Percentiles rank a stretch among this genome's conserved stretches.
phyloP scores from a whole-genome alignment of 2,329 filamentous ascomycete species.

The Trichoderma sp. region DNA sequence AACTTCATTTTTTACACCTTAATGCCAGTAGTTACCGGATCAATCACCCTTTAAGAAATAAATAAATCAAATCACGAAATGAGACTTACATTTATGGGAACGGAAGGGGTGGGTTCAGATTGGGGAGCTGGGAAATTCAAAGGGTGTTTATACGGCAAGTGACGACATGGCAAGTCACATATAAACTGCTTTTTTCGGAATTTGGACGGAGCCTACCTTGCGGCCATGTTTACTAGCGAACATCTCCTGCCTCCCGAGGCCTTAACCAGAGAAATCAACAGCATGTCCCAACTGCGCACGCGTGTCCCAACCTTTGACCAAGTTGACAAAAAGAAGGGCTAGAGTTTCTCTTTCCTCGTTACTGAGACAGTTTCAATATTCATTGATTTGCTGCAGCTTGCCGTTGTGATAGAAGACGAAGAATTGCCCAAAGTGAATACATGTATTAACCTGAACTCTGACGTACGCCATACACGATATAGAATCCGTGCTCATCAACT shows the following conservation, averaged over 20 bases:
- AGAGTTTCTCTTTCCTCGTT: background rate
- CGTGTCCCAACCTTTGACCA: background rate
- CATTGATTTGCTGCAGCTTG: background rate
- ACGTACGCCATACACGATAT: background rate
- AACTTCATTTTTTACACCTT: slow-evolving; percentile 19
- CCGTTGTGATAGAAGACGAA: background rate
- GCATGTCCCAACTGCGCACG: slow-evolving; percentile 21
- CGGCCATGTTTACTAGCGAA: slow-evolving; percentile 35
- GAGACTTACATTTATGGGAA: slow-evolving; percentile 12
- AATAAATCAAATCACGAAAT: slow-evolving; percentile 7
- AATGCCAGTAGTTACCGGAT: slow-evolving; percentile 23
- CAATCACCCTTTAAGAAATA: slow-evolving; percentile 19
- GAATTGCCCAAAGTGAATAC: background rate
- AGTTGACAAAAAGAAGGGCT: background rate
- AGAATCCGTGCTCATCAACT: background rate
- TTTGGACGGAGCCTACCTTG: slow-evolving; percentile 27
- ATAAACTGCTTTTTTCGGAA: slow-evolving; percentile 32
- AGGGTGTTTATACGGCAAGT: slow-evolving; percentile 36
- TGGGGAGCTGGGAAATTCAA: slow-evolving; percentile 22
- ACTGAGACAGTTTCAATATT: slow-evolving; percentile 6
- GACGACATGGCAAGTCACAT: slow-evolving; percentile 38
- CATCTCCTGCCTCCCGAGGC: slow-evolving; percentile 33
- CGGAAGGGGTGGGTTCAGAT: slow-evolving; percentile 7
- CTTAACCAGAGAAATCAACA: slow-evolving; percentile 33
- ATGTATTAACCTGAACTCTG: background rate